Evolutionary conservation across 352 stramenopile genomes (phyloP).

Genomic region (Pythium guiyangense): DNA sequence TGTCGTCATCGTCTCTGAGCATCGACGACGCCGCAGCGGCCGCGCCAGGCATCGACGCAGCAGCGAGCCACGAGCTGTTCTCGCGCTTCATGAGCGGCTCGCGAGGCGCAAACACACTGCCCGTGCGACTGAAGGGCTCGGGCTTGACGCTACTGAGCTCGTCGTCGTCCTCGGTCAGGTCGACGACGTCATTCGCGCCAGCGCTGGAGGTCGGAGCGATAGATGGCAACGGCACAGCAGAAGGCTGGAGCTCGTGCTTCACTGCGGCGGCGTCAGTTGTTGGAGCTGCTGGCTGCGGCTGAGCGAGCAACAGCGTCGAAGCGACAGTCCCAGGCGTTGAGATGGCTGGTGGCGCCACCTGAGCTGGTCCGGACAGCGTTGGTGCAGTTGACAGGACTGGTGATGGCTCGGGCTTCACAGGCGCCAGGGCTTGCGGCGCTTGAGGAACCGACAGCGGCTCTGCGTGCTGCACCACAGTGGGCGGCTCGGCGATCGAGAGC

Average conservation of each 20-base stretch:
- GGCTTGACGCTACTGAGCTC: slow-evolving; percentile 3
- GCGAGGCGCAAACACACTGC: background rate
- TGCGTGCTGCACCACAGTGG: no score
- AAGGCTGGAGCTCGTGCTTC: background rate
- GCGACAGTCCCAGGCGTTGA: no score
- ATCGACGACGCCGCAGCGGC: background rate
- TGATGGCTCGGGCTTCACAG: background rate
- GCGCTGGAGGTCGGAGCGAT: slow-evolving; percentile 6
- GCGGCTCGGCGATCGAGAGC: slow-evolving; percentile 16
- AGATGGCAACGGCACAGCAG: slow-evolving; percentile 17
- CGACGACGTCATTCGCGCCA: slow-evolving; percentile 12
- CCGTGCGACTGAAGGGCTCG: background rate
- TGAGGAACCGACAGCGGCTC: no score
- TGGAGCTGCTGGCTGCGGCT: background rate
- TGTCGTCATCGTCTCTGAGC: slow-evolving; percentile 1
- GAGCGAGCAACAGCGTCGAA: no score
- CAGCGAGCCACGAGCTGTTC: slow-evolving; percentile 8
- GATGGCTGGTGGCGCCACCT: no score
- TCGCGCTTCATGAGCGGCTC: slow-evolving; percentile 7
- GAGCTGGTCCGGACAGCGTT: no score
- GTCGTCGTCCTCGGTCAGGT: slow-evolving; percentile 26
- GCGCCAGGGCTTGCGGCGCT: background rate
- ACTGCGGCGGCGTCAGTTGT: background rate
- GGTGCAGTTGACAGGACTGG: background rate
- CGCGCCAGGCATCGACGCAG: background rate